Percentiles rank a stretch among this genome's conserved stretches.
phyloP scores from a whole-genome alignment of 805 yeast genomes.

The Schizosaccharomyces lindneri region DNA sequence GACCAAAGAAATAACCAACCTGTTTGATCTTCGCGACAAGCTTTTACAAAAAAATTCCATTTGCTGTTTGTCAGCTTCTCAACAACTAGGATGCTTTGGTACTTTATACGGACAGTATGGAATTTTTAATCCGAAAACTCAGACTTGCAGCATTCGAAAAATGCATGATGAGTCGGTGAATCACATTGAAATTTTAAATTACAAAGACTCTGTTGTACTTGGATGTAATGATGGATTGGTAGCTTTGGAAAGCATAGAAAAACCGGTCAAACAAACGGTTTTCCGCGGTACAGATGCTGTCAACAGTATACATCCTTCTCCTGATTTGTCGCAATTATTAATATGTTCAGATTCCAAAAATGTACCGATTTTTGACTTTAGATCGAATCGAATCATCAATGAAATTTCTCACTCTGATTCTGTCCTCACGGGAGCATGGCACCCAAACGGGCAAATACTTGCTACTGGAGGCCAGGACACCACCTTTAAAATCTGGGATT shows the following conservation, averaged over 20 bases:
- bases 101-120: not conserved
- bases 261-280: not conserved
- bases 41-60: not conserved
- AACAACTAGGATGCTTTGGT: not conserved
- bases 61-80: not conserved
- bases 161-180: not conserved
- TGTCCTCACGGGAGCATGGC: slow-evolving; percentile 40
- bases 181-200: not conserved
- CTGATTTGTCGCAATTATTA: slow-evolving; percentile 10
- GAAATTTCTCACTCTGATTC: slow-evolving; percentile 22
- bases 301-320: slow-evolving; percentile 24
- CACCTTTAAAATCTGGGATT: slow-evolving; percentile 18
- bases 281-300: slow-evolving; percentile 14
- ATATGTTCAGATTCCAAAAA: not conserved
- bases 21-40: not conserved
- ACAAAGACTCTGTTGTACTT: not conserved
- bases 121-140: not conserved
- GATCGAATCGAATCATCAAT: not conserved
- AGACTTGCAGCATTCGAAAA: not conserved
- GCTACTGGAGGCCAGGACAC: slow-evolving; percentile 41
- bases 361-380: not conserved
- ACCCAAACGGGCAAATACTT: slow-evolving; percentile 17
- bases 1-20: not conserved
- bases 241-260: not conserved
- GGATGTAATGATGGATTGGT: not conserved